Evolutionary conservation across 768 basidiomycete species (phyloP).

Genomic region (Tricholoma flavovirens): DNA sequence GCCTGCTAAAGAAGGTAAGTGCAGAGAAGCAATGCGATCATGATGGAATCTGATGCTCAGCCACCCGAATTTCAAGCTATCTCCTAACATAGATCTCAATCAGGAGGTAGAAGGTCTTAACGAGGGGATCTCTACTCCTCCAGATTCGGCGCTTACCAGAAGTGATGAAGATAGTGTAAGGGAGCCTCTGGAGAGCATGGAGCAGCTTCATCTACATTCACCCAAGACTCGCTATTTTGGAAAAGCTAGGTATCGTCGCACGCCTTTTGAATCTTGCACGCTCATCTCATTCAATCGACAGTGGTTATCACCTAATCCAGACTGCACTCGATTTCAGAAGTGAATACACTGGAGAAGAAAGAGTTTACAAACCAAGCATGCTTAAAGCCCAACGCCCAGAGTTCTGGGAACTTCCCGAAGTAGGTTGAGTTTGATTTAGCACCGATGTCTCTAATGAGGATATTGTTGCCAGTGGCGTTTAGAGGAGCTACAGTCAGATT

Average conservation of each 20-base stretch:
- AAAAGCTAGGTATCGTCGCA: conserved; percentile 32
- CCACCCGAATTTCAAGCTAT: conserved; percentile 34
- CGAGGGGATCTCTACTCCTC: conserved; percentile 32
- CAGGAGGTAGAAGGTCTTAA: conserved; percentile 44
- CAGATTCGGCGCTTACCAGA: conserved; percentile 26
- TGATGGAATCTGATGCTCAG: background rate
- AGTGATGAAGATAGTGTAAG: conserved; percentile 30
- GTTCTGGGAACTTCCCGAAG: conserved; percentile 36
- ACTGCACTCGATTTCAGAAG: conserved; percentile 53
- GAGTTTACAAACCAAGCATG: conserved; percentile 17
- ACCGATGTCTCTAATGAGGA: background rate
- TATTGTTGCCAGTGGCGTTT: background rate
- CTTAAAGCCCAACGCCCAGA: conserved; percentile 33
- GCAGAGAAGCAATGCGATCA: background rate
- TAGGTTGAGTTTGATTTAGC: background rate
- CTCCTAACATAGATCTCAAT: conserved; percentile 60
- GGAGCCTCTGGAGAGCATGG: conserved; percentile 25
- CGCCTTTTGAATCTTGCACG: background rate
- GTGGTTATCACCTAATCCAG: conserved; percentile 46
- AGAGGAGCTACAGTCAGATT: conserved; percentile 19
- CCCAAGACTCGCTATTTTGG: conserved; percentile 41
- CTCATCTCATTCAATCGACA: conserved; percentile 14
- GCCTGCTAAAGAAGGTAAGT: conserved; percentile 46
- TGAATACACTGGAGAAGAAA: conserved; percentile 39
- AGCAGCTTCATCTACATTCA: conserved; percentile 33